Evolutionary conservation across 1,139 yeast species (phyloP), one percentile per base, ranked within the genome.

Genomic region (Nakaseomyces kungkrabaensis): DNA sequence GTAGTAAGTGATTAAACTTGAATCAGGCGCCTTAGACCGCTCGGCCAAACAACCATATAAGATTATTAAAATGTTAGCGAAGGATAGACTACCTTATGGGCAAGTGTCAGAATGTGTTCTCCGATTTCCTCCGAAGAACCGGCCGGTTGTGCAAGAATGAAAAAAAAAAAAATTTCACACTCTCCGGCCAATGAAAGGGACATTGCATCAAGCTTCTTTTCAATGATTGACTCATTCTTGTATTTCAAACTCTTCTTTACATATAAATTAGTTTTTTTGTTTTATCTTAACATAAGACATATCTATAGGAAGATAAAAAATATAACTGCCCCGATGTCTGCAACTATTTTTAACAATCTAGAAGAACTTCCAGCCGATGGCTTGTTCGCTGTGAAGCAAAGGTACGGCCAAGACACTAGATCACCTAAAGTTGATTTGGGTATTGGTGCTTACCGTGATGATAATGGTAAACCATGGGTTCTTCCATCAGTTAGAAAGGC

Each of bases 401-500:
- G 90, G 61, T 85, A 72, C 70, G 71, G 72, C 52, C 77, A 78
- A 43, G 96, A 90, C 62, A 61, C 79, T 8, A 72, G 89, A 52
- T 31, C 74, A 1, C 70, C 72, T 53, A 84, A 83, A 65, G 89
- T 84, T 45, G 96, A 89, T 69, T 74, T 88, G 57, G 97, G 97
- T 50, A 92, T 90, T 54, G 97, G 97, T 56, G 97, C 97, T 46
- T 92, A 92, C 75, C 81, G 97, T 70, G 97, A 90, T 68, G 85
- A 88, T 68, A 70, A 72, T 57, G 97, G 97, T 51, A 85, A 88
- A 70, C 97, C 97, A 48, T 90, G 92, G 88, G 89, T 92, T 50
- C 75, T 92, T 49, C 95, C 96, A 6, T 81, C 95, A 8, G 97
- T 92, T 17, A 78, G 68, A 58, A 65, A 70, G 49, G 95, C 95